phyloP scores from a whole-genome alignment of 2,329 filamentous ascomycete species.

The Alternaria hordeiaustralica region DNA sequence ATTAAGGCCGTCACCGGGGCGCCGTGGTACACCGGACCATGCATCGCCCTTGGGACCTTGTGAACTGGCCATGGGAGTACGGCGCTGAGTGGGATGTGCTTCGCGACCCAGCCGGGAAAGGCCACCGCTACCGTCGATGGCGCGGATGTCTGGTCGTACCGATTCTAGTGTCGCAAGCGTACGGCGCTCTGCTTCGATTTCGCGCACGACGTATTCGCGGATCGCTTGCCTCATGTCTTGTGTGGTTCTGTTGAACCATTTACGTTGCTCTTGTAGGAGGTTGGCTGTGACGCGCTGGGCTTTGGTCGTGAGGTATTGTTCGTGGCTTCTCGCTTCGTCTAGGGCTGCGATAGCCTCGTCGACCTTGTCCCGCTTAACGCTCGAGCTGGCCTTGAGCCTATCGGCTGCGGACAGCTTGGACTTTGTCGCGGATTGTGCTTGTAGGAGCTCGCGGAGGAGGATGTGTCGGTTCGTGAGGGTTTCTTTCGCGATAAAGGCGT shows the following conservation, averaged over 20 bases:
- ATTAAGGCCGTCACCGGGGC: conserved; percentile 74
- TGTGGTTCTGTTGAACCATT: conserved; percentile 87
- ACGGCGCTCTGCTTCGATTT: conserved; percentile 94
- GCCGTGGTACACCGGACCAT: conserved; percentile 91
- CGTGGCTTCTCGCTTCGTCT: conserved; percentile 83
- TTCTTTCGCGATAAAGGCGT: conserved; percentile 98
- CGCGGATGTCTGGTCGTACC: conserved; percentile 88
- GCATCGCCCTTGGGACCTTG: conserved; percentile 98
- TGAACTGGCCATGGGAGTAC: conserved; percentile 79
- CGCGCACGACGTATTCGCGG: conserved; percentile 88
- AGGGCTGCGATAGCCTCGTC: conserved; percentile 94
- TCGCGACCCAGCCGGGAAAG: conserved; percentile 89
- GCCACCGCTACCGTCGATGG: conserved; percentile 89
- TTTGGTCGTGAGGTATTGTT: conserved; percentile 82
- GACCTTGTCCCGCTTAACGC: conserved; percentile 91
- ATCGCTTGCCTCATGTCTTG: conserved; percentile 83
- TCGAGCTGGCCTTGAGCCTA: conserved; percentile 83
- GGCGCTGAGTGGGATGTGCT: conserved; percentile 75
- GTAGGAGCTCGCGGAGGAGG: conserved; percentile 87
- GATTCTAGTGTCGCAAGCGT: conserved; percentile 92
- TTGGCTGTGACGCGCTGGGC: conserved; percentile 89
- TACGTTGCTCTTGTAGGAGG: conserved; percentile 83
- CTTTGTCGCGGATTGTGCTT: conserved; percentile 85
- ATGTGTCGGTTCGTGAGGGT: conserved; percentile 98
- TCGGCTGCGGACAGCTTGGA: conserved; percentile 86